phyloP scores from a whole-genome alignment of 2,329 filamentous ascomycete species.

The Harringtonia lauricola region DNA sequence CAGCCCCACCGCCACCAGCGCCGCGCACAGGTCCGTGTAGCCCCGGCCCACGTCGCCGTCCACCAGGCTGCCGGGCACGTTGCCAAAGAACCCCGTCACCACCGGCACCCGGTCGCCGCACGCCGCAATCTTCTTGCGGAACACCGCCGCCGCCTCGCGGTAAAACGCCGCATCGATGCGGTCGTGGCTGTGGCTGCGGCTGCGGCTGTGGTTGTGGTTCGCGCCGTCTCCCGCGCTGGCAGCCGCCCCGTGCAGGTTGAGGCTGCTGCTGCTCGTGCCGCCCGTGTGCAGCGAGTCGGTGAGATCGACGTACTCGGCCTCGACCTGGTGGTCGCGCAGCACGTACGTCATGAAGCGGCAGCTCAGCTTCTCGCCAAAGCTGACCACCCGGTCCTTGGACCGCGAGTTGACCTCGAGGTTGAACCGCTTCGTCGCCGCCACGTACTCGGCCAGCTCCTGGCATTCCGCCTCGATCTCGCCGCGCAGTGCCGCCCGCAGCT shows the following conservation, averaged over 20 bases:
- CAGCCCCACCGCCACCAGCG: conserved; percentile 81
- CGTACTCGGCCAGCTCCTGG: conserved; percentile 65
- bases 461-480: conserved; percentile 69
- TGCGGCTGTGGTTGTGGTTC: neutral
- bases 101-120: conserved; percentile 57
- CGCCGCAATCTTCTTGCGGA: conserved; percentile 52
- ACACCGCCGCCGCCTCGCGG: conserved; percentile 46
- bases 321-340: conserved; percentile 68
- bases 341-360: conserved; percentile 84
- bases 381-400: conserved; percentile 80
- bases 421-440: conserved; percentile 52
- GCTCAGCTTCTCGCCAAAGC: conserved; percentile 91
- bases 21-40: conserved; percentile 93
- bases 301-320: conserved; percentile 83
- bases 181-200: conserved; percentile 15
- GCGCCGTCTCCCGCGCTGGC: neutral
- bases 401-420: conserved; percentile 66
- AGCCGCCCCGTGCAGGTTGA: neutral
- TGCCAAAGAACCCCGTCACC: conserved; percentile 89
- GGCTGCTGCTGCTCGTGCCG: neutral
- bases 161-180: conserved; percentile 61
- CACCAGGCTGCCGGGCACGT: conserved; percentile 80
- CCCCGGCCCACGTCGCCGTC: conserved; percentile 75
- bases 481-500: conserved; percentile 47
- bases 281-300: conserved; percentile 33